Base-by-base conservation (phyloP, 1,284 basidiomycete genomes). In the Malassezia brasiliensis region DNA sequence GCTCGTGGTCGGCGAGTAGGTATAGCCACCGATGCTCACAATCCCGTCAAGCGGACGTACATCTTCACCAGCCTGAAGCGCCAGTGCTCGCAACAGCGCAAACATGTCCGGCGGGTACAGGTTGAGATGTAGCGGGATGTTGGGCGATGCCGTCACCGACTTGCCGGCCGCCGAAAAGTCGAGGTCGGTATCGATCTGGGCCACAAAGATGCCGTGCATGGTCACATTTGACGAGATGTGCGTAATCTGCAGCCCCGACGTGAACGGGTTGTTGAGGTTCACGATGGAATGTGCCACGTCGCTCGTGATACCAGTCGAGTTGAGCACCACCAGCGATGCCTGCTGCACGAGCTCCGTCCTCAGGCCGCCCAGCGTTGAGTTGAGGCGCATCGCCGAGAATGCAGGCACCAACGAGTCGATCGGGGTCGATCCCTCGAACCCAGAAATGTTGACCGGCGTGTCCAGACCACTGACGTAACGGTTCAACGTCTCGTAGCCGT, bases 271-370 rank as follows among this genome's bases (percentile, higher is more conserved):
- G 58, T 70, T 77, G 25, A 87, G 78, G 46, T 78, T 74, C 39
- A 88, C 85, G 17, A 79, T 79, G 53, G 85, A 82, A 64, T 85
- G 81, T 39, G 82, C 81, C 50, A 85, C 78, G 74, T 86, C 83
- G 67, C 84, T 81, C 52, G 72, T 74, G 40, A 77, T 74, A 17
- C 85, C 85, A 15, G 85, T 87, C 7, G 83, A 82, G 12, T 80
- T 63, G 25, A 87, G 77, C 28, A 88, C 85, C 79, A 66, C 74
- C 39, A 67, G 76, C 30, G 82, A 77, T 28, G 84, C 83, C 6
- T 78, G 76, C 31, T 80, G 77, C 36, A 87, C 77, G 15, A 88
- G 77, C 60, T 79, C 78, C 4, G 79, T 79, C 41, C 79, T 79
- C 48, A 87, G 76, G 32, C 81, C 84, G 14, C 85, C 85, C 25